Evolutionary conservation across 83 land plant genomes (phyloP), one percentile per base, ranked within the genome.

Genomic region (Isoetes engelmannii): DNA sequence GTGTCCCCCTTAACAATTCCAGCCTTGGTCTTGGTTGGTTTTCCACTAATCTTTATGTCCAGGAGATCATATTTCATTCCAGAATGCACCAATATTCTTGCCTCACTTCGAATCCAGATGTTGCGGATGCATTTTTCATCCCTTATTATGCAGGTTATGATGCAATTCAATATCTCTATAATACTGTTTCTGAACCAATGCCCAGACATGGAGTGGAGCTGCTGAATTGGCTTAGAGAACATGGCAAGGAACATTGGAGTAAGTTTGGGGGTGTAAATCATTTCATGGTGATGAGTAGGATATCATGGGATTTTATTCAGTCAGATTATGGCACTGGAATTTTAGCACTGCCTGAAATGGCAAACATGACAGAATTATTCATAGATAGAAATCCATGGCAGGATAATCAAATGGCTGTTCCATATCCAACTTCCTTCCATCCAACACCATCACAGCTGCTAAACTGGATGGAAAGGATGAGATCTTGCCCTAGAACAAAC

Each of bases 271-370:
- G 69, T 5, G 21, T 10, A 5, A 57, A 67, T 67, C 69, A 67
- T 42, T 67, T 67, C 60, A 67, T 67, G 60, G 60, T 67, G 61
- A 51, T 67, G 69, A 57, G 61, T 7, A 55, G 69, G 57, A 67
- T 57, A 21, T 44, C 69, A 41, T 67, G 69, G 61, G 69, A 67
- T 50, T 67, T 67, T n/a, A n/a, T n/a, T n/a, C n/a, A n/a, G n/a
- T n/a, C n/a, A n/a, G n/a, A n/a, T n/a, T n/a, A n/a, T n/a, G n/a
- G n/a, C n/a, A n/a, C n/a, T n/a, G n/a, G n/a, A n/a, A n/a, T n/a
- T n/a, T n/a, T n/a, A n/a, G n/a, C n/a, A n/a, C n/a, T n/a, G n/a
- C n/a, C n/a, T n/a, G n/a, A n/a, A n/a, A n/a, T n/a, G n/a, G n/a
- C n/a, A n/a, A n/a, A n/a, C n/a, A n/a, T n/a, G n/a, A n/a, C n/a